Percentiles rank a stretch among this genome's conserved stretches.
Conservation (phyloP, 257 asterid genomes). For the Nicotiana obtusifolia region DNA sequence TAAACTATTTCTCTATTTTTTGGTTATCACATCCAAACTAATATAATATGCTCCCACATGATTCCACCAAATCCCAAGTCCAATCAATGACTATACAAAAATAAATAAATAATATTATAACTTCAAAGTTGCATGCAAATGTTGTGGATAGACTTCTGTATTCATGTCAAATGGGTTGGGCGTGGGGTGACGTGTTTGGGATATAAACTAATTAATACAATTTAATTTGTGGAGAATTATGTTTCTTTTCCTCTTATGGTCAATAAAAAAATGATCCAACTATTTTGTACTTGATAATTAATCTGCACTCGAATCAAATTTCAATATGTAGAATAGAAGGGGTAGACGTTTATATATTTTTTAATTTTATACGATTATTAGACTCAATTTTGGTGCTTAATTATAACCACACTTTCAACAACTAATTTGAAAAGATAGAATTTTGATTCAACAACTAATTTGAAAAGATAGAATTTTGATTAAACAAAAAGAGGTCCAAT, state of each 20-base stretch:
- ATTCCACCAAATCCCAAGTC: slow-evolving; percentile 18
- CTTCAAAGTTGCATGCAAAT: neutral
- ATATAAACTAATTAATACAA: neutral
- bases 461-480: neutral
- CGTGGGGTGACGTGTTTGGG: slow-evolving; percentile 3
- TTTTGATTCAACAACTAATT: no score
- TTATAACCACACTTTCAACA: neutral
- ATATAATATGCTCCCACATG: slow-evolving; percentile 16
- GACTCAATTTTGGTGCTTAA: neutral
- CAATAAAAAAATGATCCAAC: neutral
- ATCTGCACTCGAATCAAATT: neutral
- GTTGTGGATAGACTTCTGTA: neutral
- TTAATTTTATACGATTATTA: neutral
- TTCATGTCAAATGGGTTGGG: slow-evolving; percentile 6
- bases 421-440: neutral
- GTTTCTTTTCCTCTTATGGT: neutral
- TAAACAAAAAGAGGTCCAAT: neutral
- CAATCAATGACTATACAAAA: neutral
- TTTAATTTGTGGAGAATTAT: slow-evolving; percentile 2
- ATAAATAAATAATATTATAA: slow-evolving; percentile 2
- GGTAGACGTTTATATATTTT: no score
- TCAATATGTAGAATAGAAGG: neutral
- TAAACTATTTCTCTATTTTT: slow-evolving; percentile 10
- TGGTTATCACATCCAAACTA: slow-evolving; percentile 9
- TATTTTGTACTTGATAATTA: neutral